Evolutionary conservation across 805 yeast genomes (phyloP).

Genomic region (Jamesozyma lodderae): DNA sequence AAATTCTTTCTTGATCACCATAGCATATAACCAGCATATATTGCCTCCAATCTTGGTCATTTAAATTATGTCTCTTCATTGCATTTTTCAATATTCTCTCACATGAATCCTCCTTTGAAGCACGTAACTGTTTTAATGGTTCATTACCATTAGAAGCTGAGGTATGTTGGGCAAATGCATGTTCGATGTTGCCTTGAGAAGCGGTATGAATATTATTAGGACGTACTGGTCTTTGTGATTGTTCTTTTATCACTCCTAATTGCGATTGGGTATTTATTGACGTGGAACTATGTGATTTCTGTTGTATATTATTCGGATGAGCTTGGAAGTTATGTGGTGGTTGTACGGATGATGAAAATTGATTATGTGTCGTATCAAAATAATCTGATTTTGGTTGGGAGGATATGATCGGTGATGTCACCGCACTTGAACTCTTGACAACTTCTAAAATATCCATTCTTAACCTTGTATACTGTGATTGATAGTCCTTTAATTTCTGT

Average conservation of each 20-base stretch:
- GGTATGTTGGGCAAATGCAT: not conserved
- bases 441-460: constrained; percentile 26
- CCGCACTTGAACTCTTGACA: constrained; percentile 13
- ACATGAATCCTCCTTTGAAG: constrained; percentile 87
- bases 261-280: not conserved
- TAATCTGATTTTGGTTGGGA: not conserved
- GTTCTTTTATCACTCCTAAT: not conserved
- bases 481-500: constrained; percentile 25
- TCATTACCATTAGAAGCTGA: constrained; percentile 1
- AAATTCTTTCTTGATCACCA: constrained; percentile 79
- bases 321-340: not conserved
- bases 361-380: not conserved
- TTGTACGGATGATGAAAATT: not conserved
- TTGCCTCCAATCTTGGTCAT: constrained; percentile 74
- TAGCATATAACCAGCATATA: constrained; percentile 84
- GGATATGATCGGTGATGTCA: not conserved
- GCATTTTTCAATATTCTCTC: constrained; percentile 81
- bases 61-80: constrained; percentile 72
- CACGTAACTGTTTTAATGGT: constrained; percentile 47
- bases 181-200: not conserved
- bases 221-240: too few relatives aligned
- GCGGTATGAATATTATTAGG: not conserved
- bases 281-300: not conserved
- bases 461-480: constrained; percentile 23
- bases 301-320: not conserved